Evolutionary conservation across 2,329 filamentous ascomycete genomes (phyloP).

Genomic region (Gnomoniopsis sp.): DNA sequence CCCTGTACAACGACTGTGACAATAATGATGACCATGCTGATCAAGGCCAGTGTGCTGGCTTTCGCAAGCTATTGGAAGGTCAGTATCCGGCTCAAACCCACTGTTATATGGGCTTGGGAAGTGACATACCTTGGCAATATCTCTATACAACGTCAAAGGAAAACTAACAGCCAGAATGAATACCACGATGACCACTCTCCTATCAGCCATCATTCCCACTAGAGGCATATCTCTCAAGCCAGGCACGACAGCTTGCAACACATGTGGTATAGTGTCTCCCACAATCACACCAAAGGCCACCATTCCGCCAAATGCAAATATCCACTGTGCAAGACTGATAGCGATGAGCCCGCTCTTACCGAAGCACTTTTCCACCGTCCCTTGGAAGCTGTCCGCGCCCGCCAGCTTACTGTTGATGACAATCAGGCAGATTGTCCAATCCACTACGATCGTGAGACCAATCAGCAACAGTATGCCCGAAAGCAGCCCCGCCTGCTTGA

Average conservation of each 20-base stretch:
- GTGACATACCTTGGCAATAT: constrained; percentile 82
- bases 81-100: constrained; percentile 1
- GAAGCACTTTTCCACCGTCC: constrained; percentile 94
- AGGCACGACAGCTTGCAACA: constrained; percentile 79
- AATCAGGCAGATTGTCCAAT: constrained; percentile 97
- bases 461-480: constrained; percentile 78
- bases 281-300: constrained; percentile 97
- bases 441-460: constrained; percentile 75
- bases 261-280: constrained; percentile 92
- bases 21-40: constrained; percentile 91
- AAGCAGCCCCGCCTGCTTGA: constrained; percentile 83
- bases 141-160: constrained; percentile 87
- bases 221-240: constrained; percentile 69
- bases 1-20: constrained; percentile 85
- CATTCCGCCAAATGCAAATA: constrained; percentile 98
- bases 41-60: constrained; percentile 86
- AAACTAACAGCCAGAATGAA: constrained; percentile 85
- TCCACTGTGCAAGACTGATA: constrained; percentile 89
- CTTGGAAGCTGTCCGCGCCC: constrained; percentile 90
- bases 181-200: constrained; percentile 81
- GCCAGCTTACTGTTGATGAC: constrained; percentile 97
- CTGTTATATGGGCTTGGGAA: not conserved
- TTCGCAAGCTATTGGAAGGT: constrained; percentile 71
- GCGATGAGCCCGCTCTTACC: constrained; percentile 83
- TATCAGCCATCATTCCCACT: constrained; percentile 76